Percentiles rank a stretch among this genome's conserved stretches.
phyloP scores from a whole-genome alignment of 352 stramenopile genomes.

The Ophiocytium majus region DNA sequence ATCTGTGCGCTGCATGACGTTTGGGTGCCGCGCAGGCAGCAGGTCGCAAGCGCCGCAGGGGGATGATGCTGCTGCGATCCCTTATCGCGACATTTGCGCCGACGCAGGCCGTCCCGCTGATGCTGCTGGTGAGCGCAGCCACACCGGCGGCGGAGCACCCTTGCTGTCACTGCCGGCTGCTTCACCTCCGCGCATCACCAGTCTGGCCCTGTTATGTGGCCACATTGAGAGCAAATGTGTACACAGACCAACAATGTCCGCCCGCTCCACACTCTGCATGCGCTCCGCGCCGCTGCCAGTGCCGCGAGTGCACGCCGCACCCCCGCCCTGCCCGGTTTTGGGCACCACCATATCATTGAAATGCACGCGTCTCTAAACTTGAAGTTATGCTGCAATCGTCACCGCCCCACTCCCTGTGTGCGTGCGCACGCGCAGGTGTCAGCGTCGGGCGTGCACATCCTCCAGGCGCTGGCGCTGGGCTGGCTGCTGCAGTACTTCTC shows the following conservation, averaged over 20 bases:
- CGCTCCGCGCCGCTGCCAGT: not conserved
- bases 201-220: too few relatives aligned
- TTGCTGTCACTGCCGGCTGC: not conserved
- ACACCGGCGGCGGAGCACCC: too few relatives aligned
- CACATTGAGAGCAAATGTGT: too few relatives aligned
- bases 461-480: constrained; percentile 33
- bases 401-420: not conserved
- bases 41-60: constrained; percentile 7
- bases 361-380: too few relatives aligned
- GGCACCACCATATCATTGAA: too few relatives aligned
- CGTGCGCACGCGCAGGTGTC: not conserved
- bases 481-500: constrained; percentile 50
- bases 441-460: not conserved
- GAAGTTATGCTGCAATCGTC: not conserved
- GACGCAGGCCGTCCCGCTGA: not conserved
- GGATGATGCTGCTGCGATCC: constrained; percentile 40
- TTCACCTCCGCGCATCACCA: not conserved
- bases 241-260: too few relatives aligned
- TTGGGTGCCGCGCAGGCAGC: not conserved
- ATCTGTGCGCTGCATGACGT: too few relatives aligned
- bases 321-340: too few relatives aligned
- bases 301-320: not conserved
- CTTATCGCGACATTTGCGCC: constrained; percentile 17
- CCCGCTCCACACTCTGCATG: not conserved
- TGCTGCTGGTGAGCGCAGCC: constrained; percentile 32